Evolutionary conservation across 441 rosid genomes (phyloP).

Genomic region (Manihot esculenta): DNA sequence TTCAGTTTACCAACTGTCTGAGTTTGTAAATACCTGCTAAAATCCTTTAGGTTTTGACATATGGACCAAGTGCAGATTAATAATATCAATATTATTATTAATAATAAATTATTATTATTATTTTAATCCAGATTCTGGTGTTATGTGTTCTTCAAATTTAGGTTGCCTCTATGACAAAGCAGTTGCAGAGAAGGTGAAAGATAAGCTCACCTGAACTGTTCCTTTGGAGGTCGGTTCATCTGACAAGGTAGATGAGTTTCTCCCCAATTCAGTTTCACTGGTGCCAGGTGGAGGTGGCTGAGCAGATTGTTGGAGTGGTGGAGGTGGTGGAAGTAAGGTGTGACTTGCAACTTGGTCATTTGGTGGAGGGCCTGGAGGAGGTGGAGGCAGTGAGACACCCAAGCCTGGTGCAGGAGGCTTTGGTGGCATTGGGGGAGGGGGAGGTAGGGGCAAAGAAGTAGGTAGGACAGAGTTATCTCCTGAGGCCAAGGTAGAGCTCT

Average conservation of each 20-base stretch:
- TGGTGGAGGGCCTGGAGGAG: conserved; percentile 92
- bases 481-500: conserved; percentile 33
- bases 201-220: conserved; percentile 44
- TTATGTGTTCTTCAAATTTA: background rate
- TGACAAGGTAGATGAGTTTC: conserved; percentile 37
- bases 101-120: too few relatives aligned
- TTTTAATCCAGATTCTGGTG: background rate
- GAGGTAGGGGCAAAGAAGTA: conserved; percentile 69
- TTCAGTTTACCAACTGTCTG: background rate
- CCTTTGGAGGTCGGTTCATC: conserved; percentile 50
- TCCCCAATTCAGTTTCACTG: conserved; percentile 43
- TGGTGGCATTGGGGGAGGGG: conserved; percentile 87
- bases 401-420: conserved; percentile 40
- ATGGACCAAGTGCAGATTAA: background rate
- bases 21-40: background rate
- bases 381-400: conserved; percentile 68
- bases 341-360: conserved; percentile 50
- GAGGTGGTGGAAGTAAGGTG: conserved; percentile 67
- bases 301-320: conserved; percentile 50
- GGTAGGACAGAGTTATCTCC: conserved; percentile 44
- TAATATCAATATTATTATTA: too few relatives aligned
- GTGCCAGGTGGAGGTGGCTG: conserved; percentile 72
- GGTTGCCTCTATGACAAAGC: background rate
- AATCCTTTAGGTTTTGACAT: background rate
- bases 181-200: conserved; percentile 4